A percentile compares a stretch with the other conserved stretches of the same genome.
Conservation (phyloP, 176 grass and related monocot species). For the Rhynchospora tenuis region DNA sequence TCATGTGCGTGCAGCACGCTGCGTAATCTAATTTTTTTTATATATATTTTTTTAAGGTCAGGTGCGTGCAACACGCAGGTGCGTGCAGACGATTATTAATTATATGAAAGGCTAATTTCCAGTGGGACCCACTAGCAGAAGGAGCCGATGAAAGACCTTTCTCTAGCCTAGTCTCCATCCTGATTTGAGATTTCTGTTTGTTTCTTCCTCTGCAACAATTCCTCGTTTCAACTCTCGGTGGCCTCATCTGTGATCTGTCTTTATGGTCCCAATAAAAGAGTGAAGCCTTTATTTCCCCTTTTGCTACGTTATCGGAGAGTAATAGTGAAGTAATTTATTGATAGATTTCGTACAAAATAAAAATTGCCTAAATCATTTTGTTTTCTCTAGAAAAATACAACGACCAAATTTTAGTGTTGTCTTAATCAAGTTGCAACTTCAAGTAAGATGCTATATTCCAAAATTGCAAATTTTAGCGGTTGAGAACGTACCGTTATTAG, state of each 20-base stretch:
- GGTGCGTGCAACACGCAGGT: too few relatives aligned
- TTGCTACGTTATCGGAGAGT: not conserved
- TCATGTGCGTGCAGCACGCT: too few relatives aligned
- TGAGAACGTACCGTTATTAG: too few relatives aligned
- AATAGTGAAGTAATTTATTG: slow-evolving; percentile 6
- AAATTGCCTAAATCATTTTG: not conserved
- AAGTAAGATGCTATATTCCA: too few relatives aligned
- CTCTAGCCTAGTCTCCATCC: not conserved
- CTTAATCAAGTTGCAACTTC: not conserved
- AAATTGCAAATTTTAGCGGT: too few relatives aligned
- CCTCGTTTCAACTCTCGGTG: not conserved
- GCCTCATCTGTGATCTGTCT: not conserved
- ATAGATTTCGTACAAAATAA: too few relatives aligned
- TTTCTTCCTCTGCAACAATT: not conserved
- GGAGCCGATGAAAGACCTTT: not conserved
- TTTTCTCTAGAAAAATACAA: too few relatives aligned
- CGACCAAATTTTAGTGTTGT: too few relatives aligned
- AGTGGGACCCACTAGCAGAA: not conserved
- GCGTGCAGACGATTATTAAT: too few relatives aligned
- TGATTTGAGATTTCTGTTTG: not conserved
- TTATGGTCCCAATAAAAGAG: too few relatives aligned
- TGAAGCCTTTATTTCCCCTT: not conserved
- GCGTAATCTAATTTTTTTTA: too few relatives aligned
- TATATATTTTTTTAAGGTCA: too few relatives aligned
- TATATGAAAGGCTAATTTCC: not conserved